Conservation (phyloP, 352 stramenopile species). For the Phytopythium oedochilum region DNA sequence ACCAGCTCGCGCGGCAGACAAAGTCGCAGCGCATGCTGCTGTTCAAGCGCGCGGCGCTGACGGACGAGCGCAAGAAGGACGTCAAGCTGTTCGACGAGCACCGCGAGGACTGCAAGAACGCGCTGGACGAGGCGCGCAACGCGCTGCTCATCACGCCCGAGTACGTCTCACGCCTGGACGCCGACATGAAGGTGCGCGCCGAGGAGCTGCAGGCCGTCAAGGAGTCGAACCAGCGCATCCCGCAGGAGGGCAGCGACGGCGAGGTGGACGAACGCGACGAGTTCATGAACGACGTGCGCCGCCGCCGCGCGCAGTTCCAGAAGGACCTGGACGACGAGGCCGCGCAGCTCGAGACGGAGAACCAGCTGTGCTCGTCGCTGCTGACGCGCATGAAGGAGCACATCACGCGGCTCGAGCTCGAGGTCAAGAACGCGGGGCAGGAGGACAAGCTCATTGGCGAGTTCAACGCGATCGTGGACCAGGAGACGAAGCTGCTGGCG, state of each 20-base stretch:
- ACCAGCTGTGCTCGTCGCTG: conserved; percentile 73
- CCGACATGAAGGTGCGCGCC: conserved; percentile 81
- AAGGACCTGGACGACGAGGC: conserved; percentile 80
- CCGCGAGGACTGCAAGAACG: conserved; percentile 78
- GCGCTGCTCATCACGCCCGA: conserved; percentile 74
- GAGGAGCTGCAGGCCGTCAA: conserved; percentile 69
- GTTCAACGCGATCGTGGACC: conserved; percentile 66
- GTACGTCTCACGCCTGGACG: conserved; percentile 79
- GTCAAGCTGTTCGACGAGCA: conserved; percentile 80
- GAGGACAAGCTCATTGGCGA: conserved; percentile 74
- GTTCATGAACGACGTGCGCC: conserved; percentile 87
- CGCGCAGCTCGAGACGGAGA: conserved; percentile 68
- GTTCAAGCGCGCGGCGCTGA: conserved; percentile 82
- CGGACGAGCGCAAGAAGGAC: conserved; percentile 80
- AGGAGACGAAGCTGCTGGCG: conserved; percentile 66
- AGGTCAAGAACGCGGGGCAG: conserved; percentile 66
- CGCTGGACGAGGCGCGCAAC: conserved; percentile 66
- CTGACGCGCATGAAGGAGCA: conserved; percentile 82
- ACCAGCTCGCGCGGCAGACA: conserved; percentile 73
- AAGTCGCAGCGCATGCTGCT: conserved; percentile 85
- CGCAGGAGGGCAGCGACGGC: conserved; percentile 62
- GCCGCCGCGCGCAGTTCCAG: conserved; percentile 75
- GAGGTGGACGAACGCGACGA: conserved; percentile 81
- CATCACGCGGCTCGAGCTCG: conserved; percentile 71
- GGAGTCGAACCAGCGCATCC: conserved; percentile 83